A percentile compares a stretch with the other conserved stretches of the same genome.
These are phyloP conservation scores for Populus tremula DNA, from an alignment of 345 rosid genomes.

Conservation along the genomic window DNA sequence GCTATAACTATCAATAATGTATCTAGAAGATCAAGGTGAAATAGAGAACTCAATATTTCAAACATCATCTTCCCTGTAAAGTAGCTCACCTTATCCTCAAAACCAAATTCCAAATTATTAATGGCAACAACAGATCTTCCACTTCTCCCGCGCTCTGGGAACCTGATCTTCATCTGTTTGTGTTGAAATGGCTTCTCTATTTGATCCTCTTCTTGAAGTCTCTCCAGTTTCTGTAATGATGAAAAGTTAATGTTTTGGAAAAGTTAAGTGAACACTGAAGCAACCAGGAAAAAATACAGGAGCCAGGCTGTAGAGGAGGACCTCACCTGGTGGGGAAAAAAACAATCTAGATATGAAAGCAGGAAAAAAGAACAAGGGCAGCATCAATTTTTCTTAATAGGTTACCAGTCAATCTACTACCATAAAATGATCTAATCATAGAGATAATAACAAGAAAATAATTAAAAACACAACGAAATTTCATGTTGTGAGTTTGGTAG, in stretches of 20 bases:
- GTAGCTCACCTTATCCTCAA: slow-evolving; percentile 68
- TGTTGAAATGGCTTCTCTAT: slow-evolving; percentile 90
- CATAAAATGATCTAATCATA: background rate
- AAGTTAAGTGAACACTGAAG: background rate
- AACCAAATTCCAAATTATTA: slow-evolving; percentile 70
- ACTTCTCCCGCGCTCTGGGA: slow-evolving; percentile 92
- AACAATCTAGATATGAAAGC: background rate
- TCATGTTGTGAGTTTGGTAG: background rate
- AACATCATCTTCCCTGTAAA: background rate
- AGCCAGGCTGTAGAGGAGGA: background rate
- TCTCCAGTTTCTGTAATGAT: slow-evolving; percentile 68
- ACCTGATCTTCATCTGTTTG: slow-evolving; percentile 90
- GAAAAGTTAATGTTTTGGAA: background rate
- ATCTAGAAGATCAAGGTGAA: slow-evolving; percentile 4
- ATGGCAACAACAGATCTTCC: slow-evolving; percentile 65
- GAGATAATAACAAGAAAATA: background rate
- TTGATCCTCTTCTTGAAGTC: slow-evolving; percentile 72
- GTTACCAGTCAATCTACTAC: background rate
- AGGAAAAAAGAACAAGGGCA: background rate
- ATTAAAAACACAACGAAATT: background rate
- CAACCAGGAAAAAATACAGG: slow-evolving; percentile 12
- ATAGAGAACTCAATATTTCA: background rate
- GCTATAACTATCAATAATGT: slow-evolving; percentile 9
- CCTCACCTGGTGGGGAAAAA: background rate
- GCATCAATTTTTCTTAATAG: background rate